Conservation (phyloP, 257 asterid genomes). For the Verbascum thapsus region DNA sequence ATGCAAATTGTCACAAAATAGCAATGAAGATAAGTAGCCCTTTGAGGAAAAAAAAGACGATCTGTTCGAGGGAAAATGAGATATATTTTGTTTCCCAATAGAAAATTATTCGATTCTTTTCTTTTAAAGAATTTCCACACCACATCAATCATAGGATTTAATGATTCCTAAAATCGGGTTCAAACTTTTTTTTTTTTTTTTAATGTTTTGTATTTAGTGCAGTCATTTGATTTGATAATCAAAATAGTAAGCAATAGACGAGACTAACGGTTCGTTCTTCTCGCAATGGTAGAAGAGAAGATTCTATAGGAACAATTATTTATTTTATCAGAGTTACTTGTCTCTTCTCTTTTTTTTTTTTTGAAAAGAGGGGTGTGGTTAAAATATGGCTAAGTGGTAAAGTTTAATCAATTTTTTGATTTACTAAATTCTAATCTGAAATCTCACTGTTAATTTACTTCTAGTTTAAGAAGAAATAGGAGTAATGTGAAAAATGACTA, state of each 20-base stretch:
- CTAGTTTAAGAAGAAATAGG: too few species aligned
- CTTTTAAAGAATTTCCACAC: slow-evolving; percentile 18
- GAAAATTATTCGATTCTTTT: slow-evolving; percentile 15
- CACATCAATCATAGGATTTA: neutral
- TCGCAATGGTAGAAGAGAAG: neutral
- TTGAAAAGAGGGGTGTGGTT: too few species aligned
- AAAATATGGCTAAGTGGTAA: too few species aligned
- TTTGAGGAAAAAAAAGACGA: neutral
- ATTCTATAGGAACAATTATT: neutral
- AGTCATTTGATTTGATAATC: neutral
- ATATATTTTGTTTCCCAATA: slow-evolving; percentile 4
- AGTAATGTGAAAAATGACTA: too few species aligned
- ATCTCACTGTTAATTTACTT: too few species aligned
- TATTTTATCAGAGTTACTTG: neutral
- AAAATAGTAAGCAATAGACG: neutral
- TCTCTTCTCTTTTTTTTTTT: neutral
- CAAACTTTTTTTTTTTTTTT: too few species aligned
- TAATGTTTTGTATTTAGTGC: neutral
- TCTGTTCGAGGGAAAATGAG: neutral
- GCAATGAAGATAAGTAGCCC: too few species aligned
- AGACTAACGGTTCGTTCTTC: neutral
- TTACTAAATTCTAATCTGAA: too few species aligned
- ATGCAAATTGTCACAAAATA: too few species aligned
- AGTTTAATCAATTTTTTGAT: too few species aligned
- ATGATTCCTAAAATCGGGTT: neutral